Percentiles rank a stretch among this genome's conserved stretches.
These are phyloP conservation scores for Artemisia argyi DNA, from an alignment of 129 eudicot species.

Conservation along the genomic window DNA sequence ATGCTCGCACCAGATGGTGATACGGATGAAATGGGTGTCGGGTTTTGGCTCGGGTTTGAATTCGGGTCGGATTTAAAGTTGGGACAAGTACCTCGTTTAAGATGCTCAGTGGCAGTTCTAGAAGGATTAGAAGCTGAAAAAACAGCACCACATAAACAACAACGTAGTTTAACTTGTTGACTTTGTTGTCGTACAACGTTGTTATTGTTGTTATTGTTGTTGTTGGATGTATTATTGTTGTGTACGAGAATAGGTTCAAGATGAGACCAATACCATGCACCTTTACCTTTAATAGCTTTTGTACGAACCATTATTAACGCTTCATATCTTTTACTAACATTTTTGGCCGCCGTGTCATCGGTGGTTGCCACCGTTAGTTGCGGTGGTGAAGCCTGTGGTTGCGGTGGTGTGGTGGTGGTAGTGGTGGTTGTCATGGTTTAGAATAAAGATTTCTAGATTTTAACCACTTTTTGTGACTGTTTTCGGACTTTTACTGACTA, in stretches of 20 bases:
- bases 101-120: constrained; percentile 91
- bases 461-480: background rate
- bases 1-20: constrained; percentile 35
- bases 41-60: background rate
- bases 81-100: constrained; percentile 80
- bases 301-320: constrained; percentile 74
- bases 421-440: constrained; percentile 8
- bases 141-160: constrained; percentile 66
- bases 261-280: constrained; percentile 99
- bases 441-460: constrained; percentile 27
- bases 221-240: constrained; percentile 36
- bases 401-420: constrained; percentile 20
- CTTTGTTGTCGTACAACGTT: constrained; percentile 66
- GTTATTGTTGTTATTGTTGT: constrained; percentile 32
- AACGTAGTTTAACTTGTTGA: constrained; percentile 77
- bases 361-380: constrained; percentile 25
- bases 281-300: constrained; percentile 86
- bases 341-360: constrained; percentile 60
- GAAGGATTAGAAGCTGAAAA: constrained; percentile 96
- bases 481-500: no score
- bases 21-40: constrained; percentile 55
- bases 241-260: constrained; percentile 71
- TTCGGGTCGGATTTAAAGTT: constrained; percentile 43
- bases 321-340: constrained; percentile 65
- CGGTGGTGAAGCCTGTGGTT: constrained; percentile 11